These are phyloP conservation scores for Aspergillus quadricinctus DNA, from an alignment of 2,329 filamentous ascomycete genomes.

Conservation along the genomic window DNA sequence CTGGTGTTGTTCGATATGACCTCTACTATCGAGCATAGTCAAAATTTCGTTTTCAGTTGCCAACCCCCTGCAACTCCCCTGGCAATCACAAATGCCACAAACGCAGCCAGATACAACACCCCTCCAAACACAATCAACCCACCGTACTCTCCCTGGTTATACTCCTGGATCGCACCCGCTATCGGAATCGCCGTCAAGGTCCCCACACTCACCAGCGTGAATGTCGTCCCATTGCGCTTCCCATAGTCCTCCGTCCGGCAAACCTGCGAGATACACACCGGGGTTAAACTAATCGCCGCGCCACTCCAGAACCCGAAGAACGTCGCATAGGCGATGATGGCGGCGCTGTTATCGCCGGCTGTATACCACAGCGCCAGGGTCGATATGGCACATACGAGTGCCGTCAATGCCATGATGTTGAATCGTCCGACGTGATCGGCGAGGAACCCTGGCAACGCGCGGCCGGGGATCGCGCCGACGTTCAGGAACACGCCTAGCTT, in stretches of 20 bases:
- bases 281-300: constrained; percentile 25
- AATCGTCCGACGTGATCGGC: constrained; percentile 32
- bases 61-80: constrained; percentile 20
- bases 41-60: constrained; percentile 15
- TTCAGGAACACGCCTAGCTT: constrained; percentile 30
- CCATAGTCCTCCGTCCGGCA: constrained; percentile 26
- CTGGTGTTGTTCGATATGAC: no score
- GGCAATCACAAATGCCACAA: constrained; percentile 20
- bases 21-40: no score
- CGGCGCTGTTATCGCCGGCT: constrained; percentile 7
- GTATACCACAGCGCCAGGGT: constrained; percentile 23
- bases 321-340: constrained; percentile 16
- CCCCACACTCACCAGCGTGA: constrained; percentile 19
- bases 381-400: constrained; percentile 12
- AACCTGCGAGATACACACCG: constrained; percentile 29
- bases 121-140: constrained; percentile 21
- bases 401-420: constrained; percentile 24
- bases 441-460: constrained; percentile 27
- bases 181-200: constrained; percentile 22
- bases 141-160: constrained; percentile 4
- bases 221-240: constrained; percentile 22
- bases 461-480: constrained; percentile 26
- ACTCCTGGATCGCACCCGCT: constrained; percentile 18
- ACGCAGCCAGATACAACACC: constrained; percentile 21
- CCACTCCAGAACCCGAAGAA: constrained; percentile 26